These are phyloP conservation scores for Trametes cubensis DNA, from an alignment of 768 basidiomycete genomes.

Conservation along the genomic window DNA sequence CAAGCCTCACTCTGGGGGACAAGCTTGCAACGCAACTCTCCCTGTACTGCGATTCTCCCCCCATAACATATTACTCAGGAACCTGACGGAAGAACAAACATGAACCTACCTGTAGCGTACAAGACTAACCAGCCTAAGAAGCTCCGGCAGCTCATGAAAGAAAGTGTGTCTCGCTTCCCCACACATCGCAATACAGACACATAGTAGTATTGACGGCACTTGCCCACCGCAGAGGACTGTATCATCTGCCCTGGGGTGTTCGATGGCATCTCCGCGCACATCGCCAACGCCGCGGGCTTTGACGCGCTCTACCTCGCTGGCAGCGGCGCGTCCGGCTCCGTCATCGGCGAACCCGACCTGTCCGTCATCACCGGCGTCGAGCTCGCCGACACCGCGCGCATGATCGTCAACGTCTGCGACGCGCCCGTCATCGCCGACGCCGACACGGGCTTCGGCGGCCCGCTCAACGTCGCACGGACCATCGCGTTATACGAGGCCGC, in stretches of 20 bases:
- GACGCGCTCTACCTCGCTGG: slow-evolving; percentile 33
- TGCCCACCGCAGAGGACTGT: slow-evolving; percentile 25
- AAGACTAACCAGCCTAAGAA: slow-evolving; percentile 28
- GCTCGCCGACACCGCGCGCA: slow-evolving; percentile 29
- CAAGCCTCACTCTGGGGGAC: no score
- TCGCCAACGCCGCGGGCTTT: slow-evolving; percentile 31
- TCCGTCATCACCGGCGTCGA: slow-evolving; percentile 31
- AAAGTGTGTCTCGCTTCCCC: slow-evolving; percentile 16
- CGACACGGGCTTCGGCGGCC: slow-evolving; percentile 32
- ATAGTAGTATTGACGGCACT: background rate
- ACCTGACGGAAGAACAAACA: background rate
- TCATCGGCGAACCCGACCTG: slow-evolving; percentile 32
- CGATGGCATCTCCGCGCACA: slow-evolving; percentile 33
- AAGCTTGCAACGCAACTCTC: no score
- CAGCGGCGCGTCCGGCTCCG: slow-evolving; percentile 30
- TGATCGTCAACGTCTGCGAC: slow-evolving; percentile 26
- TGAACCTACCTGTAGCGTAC: slow-evolving; percentile 21
- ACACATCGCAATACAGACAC: no score
- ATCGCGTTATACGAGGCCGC: slow-evolving; percentile 31
- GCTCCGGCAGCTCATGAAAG: slow-evolving; percentile 28
- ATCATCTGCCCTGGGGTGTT: slow-evolving; percentile 30
- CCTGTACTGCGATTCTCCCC: background rate
- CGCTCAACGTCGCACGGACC: slow-evolving; percentile 30
- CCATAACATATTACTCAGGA: background rate
- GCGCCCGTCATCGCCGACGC: slow-evolving; percentile 32